These are phyloP conservation scores for Mucor saturninus DNA, from an alignment of 371 early-diverging fungal genomes.

Conservation along the genomic window DNA sequence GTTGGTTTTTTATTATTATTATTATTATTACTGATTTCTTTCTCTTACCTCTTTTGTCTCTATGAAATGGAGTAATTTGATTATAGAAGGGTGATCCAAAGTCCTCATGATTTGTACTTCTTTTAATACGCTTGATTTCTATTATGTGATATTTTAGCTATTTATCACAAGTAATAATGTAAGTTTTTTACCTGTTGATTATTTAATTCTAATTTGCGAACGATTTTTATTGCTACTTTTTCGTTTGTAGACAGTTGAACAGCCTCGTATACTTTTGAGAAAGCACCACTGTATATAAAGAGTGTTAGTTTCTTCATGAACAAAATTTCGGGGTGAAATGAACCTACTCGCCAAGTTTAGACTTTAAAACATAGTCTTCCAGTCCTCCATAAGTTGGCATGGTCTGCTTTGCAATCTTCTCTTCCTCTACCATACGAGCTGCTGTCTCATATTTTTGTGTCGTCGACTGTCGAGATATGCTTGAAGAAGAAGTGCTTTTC, in stretches of 20 bases:
- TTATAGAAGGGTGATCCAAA: slow-evolving; percentile 81
- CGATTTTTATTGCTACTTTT: slow-evolving; percentile 86
- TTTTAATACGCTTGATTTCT: slow-evolving; percentile 82
- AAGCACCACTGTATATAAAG: slow-evolving; percentile 71
- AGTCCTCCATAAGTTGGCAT: slow-evolving; percentile 64
- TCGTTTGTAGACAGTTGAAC: slow-evolving; percentile 57
- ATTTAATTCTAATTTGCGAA: slow-evolving; percentile 65
- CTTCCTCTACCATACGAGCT: slow-evolving; percentile 40
- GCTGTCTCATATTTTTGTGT: slow-evolving; percentile 31
- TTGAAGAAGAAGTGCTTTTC: slow-evolving; percentile 17
- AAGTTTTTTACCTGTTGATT: slow-evolving; percentile 57
- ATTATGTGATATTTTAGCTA: not conserved
- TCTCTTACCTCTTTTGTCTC: slow-evolving; percentile 65
- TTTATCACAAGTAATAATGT: slow-evolving; percentile 1
- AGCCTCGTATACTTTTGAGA: slow-evolving; percentile 83
- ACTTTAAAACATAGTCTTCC: slow-evolving; percentile 53
- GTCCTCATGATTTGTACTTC: slow-evolving; percentile 88
- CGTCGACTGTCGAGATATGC: slow-evolving; percentile 15
- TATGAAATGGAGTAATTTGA: slow-evolving; percentile 69
- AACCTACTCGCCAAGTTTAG: slow-evolving; percentile 73
- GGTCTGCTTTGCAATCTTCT: slow-evolving; percentile 29
- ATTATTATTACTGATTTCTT: not conserved
- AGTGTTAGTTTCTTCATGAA: not conserved
- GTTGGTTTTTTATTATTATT: not conserved
- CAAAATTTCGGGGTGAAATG: not conserved